Conservation (phyloP, 1,139 yeast species). For the Scheffersomyces illinoinensis region DNA sequence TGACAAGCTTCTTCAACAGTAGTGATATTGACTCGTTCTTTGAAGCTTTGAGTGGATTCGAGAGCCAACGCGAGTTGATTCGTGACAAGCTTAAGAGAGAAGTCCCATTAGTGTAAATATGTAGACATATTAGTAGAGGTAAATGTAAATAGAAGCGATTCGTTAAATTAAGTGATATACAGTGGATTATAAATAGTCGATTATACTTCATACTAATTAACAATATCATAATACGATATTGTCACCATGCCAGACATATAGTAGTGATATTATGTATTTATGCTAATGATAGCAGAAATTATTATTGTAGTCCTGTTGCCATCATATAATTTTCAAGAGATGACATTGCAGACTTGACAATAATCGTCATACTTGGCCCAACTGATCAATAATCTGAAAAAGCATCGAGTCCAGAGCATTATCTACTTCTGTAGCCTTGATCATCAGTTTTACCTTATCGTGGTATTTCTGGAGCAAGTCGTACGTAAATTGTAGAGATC, state of each 20-base stretch:
- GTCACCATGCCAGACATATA: not conserved
- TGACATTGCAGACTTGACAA: not conserved
- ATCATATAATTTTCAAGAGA: not conserved
- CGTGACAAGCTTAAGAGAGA: constrained; percentile 3
- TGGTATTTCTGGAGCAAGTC: constrained; percentile 20
- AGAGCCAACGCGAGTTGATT: constrained; percentile 1
- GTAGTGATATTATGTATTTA: not conserved
- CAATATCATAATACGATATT: not conserved
- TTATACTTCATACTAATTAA: not conserved
- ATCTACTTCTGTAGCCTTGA: constrained; percentile 4
- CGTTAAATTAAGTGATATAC: not conserved
- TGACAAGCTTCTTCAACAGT: constrained; percentile 13
- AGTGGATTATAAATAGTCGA: not conserved
- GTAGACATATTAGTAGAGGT: not conserved
- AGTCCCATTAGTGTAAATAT: constrained; percentile 10
- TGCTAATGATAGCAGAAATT: not conserved
- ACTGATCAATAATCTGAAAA: constrained; percentile 11
- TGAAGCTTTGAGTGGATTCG: constrained; percentile 6
- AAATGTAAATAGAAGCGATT: not conserved
- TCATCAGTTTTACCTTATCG: constrained; percentile 16
- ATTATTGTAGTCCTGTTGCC: not conserved
- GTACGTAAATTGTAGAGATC: constrained; percentile 25
- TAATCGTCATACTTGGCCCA: constrained; percentile 9
- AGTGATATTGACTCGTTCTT: constrained; percentile 29
- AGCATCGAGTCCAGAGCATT: constrained; percentile 6